Evolutionary conservation across 805 yeast genomes (phyloP).

Genomic region (Yamadazyma laniorum): DNA sequence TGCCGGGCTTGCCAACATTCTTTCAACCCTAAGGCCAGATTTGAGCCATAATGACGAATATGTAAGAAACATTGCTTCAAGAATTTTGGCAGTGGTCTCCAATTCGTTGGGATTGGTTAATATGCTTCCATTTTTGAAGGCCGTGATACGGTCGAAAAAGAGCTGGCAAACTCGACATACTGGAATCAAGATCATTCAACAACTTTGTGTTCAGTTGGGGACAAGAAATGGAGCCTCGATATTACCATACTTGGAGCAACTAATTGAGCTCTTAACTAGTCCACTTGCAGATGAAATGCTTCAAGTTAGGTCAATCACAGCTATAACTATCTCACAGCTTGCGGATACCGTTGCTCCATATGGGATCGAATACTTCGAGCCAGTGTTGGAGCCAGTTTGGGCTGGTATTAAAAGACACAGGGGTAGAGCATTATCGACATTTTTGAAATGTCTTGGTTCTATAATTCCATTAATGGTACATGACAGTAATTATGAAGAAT

Average conservation of each 20-base stretch:
- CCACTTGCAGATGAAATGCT: constrained; percentile 66
- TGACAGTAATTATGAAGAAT: constrained; percentile 53
- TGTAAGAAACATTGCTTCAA: constrained; percentile 70
- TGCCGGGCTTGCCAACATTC: constrained; percentile 78
- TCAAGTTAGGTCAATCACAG: constrained; percentile 67
- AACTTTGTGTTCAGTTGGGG: constrained; percentile 66
- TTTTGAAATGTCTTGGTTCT: constrained; percentile 72
- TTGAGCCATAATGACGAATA: constrained; percentile 81
- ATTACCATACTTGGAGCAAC: constrained; percentile 65
- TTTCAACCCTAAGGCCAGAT: constrained; percentile 77
- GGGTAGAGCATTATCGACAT: constrained; percentile 75
- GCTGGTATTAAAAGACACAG: constrained; percentile 70
- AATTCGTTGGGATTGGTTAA: constrained; percentile 70
- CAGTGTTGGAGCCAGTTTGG: constrained; percentile 75
- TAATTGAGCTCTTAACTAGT: constrained; percentile 59
- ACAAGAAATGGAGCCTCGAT: constrained; percentile 52
- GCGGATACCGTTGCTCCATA: constrained; percentile 85
- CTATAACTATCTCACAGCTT: constrained; percentile 65
- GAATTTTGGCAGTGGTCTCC: constrained; percentile 82
- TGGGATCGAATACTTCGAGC: constrained; percentile 86
- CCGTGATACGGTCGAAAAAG: constrained; percentile 73
- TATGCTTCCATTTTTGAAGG: constrained; percentile 75
- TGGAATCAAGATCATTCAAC: constrained; percentile 75
- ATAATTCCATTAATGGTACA: constrained; percentile 81
- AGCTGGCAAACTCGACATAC: constrained; percentile 84